These are phyloP conservation scores for Solanum clarkiae DNA, from an alignment of 257 asterid genomes.

Conservation along the genomic window DNA sequence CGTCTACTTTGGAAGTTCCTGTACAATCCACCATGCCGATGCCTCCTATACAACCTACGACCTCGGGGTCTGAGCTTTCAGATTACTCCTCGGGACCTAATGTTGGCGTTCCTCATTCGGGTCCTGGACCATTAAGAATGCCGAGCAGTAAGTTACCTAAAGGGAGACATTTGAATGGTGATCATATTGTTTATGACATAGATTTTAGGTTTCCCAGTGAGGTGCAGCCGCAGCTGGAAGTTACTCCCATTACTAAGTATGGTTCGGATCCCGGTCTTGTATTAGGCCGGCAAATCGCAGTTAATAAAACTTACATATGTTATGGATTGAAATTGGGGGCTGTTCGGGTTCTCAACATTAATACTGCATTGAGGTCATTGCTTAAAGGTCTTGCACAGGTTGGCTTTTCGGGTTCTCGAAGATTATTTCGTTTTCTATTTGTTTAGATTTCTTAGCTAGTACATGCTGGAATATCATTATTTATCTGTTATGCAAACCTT, in stretches of 20 bases:
- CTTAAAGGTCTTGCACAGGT: conserved; percentile 95
- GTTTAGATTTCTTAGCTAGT: neutral
- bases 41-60: conserved; percentile 39
- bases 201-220: conserved; percentile 78
- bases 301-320: conserved; percentile 83
- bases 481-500: neutral
- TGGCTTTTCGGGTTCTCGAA: neutral
- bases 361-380: conserved; percentile 90
- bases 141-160: conserved; percentile 83
- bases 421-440: neutral
- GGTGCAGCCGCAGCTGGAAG: conserved; percentile 98
- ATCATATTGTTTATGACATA: conserved; percentile 53
- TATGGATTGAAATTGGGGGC: conserved; percentile 87
- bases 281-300: conserved; percentile 90
- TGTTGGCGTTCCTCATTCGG: conserved; percentile 31
- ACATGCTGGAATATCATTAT: neutral
- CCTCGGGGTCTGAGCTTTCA: conserved; percentile 54
- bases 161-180: conserved; percentile 78
- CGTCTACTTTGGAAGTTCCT: conserved; percentile 27
- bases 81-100: conserved; percentile 44
- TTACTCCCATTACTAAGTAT: conserved; percentile 94
- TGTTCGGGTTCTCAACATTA: conserved; percentile 83
- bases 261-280: conserved; percentile 92
- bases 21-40: conserved; percentile 28
- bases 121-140: conserved; percentile 60